Evolutionary conservation across 345 rosid genomes (phyloP).

Genomic region (Mallotus nudiflorus): DNA sequence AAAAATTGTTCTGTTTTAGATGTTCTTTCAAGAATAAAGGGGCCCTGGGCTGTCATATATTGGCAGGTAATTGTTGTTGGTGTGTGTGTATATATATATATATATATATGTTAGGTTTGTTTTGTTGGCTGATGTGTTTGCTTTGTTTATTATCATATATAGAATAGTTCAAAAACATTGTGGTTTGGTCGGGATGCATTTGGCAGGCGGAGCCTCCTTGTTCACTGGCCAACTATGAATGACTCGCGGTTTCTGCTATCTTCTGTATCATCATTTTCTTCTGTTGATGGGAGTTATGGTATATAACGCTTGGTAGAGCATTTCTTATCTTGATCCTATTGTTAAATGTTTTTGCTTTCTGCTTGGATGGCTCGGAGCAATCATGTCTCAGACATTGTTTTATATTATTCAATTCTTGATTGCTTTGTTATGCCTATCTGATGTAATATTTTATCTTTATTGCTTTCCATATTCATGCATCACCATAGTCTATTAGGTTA

Average conservation of each 20-base stretch:
- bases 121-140: slow-evolving; percentile 7
- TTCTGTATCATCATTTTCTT: slow-evolving; percentile 61
- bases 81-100: too few species aligned
- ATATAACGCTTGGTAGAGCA: slow-evolving; percentile 34
- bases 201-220: slow-evolving; percentile 91
- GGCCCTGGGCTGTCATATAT: slow-evolving; percentile 83
- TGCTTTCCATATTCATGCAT: too few species aligned
- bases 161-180: slow-evolving; percentile 73
- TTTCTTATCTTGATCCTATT: slow-evolving; percentile 19
- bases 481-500: too few species aligned
- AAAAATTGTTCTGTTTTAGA: slow-evolving; percentile 41
- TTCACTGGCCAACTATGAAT: slow-evolving; percentile 75
- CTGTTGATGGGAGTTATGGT: slow-evolving; percentile 45
- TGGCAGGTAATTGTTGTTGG: slow-evolving; percentile 82
- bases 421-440: neutral
- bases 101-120: slow-evolving; percentile 38
- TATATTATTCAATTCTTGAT: neutral
- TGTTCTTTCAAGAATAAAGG: slow-evolving; percentile 71
- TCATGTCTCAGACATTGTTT: neutral
- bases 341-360: neutral
- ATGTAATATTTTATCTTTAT: neutral
- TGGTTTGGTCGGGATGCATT: slow-evolving; percentile 95
- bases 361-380: neutral
- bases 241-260: slow-evolving; percentile 67
- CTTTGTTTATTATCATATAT: slow-evolving; percentile 10